Evolutionary conservation across 1,284 basidiomycete genomes (phyloP), one percentile per base, ranked within the genome.

Genomic region (Puccinia polysora): DNA sequence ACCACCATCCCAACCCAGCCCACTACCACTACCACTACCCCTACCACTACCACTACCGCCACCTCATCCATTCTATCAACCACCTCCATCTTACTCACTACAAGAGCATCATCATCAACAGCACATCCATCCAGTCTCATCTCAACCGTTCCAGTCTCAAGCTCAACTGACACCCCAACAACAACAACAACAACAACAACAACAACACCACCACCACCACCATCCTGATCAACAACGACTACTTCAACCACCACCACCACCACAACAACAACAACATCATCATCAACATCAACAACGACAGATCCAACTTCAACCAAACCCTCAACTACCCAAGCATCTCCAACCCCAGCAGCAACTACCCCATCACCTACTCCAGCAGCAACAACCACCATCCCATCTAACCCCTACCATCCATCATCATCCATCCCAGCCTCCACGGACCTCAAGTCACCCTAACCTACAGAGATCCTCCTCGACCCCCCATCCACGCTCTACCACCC

Each of bases 151-250:
- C 60, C 73, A 50, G 71, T 73, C 38, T 73, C 77, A 58, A 68
- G 71, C 60, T 74, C 73, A 63, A 75, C 81, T 5, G 2, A 74
- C 71, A 30, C 75, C 70, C 2, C 60, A 75, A 50, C 65, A 76
- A 2, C 70, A 72, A n/a, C 56, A 60, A 1, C 58, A 60, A 12
- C 36, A 40, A 43, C 74, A 62, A 52, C 75, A 45, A 49, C 75
- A 20, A 71, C 75, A n/a, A 65, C 75, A 65, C 71, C 74, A 65
- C 73, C 74, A 34, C 76, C 77, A n/a, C 75, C 79, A 65, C 81
- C 74, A 69, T 81, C 74, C 69, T 80, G 77, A 43, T 77, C 77
- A 30, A 74, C 81, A 10, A 10, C 10, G 10, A 10, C 40, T 10
- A 45, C 10, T 10, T n/a, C 10, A 10, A 10, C 40, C 40, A 10